These are phyloP conservation scores for Aspergillus mulundensis DNA, from an alignment of 495 filamentous ascomycete genomes.

Conservation along the genomic window DNA sequence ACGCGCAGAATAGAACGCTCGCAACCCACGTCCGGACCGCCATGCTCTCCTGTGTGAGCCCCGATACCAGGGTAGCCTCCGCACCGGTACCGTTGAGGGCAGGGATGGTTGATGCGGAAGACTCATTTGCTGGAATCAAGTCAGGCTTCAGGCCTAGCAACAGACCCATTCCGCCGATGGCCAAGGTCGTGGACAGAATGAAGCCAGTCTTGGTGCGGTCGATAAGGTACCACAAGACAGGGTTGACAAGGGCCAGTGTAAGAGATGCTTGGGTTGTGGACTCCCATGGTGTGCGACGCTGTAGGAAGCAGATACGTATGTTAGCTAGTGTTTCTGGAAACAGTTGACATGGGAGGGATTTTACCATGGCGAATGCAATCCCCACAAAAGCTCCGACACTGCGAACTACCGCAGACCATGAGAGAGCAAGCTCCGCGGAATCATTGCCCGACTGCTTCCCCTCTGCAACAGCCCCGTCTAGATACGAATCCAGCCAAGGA, in stretches of 20 bases:
- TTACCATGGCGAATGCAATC: slow-evolving; percentile 93
- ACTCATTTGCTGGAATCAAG: slow-evolving; percentile 57
- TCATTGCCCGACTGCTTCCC: slow-evolving; percentile 22
- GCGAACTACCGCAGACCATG: slow-evolving; percentile 79
- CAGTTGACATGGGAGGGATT: slow-evolving; percentile 20
- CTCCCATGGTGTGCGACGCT: slow-evolving; percentile 87
- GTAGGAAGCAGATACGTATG: slow-evolving; percentile 16
- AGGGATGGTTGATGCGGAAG: slow-evolving; percentile 33
- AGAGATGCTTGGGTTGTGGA: slow-evolving; percentile 90
- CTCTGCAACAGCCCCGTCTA: slow-evolving; percentile 31
- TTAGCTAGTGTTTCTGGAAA: slow-evolving; percentile 11
- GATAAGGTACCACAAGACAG: slow-evolving; percentile 92
- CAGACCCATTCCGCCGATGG: slow-evolving; percentile 66
- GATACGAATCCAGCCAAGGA: slow-evolving; percentile 78
- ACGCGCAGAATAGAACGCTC: slow-evolving; percentile 88
- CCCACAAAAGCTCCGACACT: slow-evolving; percentile 93
- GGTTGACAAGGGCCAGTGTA: slow-evolving; percentile 87
- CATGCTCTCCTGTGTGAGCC: slow-evolving; percentile 68
- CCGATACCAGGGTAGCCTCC: slow-evolving; percentile 45
- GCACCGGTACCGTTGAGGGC: slow-evolving; percentile 31
- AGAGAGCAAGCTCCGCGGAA: slow-evolving; percentile 40
- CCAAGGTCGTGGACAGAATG: slow-evolving; percentile 66
- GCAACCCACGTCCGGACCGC: slow-evolving; percentile 83
- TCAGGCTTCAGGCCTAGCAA: slow-evolving; percentile 69
- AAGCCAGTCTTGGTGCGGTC: slow-evolving; percentile 87